These are phyloP conservation scores for Chrysosporium queenslandicum DNA, from an alignment of 2,329 filamentous ascomycete genomes.

Conservation along the genomic window DNA sequence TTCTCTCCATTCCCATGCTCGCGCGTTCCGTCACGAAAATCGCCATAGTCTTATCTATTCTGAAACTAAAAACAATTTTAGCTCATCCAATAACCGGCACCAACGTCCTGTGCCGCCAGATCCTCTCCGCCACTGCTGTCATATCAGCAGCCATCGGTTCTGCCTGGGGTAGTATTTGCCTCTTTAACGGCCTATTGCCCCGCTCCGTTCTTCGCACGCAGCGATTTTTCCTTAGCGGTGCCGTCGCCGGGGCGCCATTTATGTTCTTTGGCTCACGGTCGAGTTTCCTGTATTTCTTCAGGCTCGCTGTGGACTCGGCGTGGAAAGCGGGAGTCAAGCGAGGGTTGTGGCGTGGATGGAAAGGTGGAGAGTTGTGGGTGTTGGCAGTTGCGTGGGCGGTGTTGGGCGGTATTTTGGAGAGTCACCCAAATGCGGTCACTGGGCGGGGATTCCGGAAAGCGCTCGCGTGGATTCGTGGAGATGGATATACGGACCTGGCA, in stretches of 20 bases:
- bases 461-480: conserved; percentile 62
- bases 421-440: conserved; percentile 56
- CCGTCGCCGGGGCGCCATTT: conserved; percentile 69
- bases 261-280: conserved; percentile 50
- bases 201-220: conserved; percentile 65
- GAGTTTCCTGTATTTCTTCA: conserved; percentile 63
- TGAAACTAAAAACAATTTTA: conserved; percentile 58
- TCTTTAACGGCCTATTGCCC: conserved; percentile 74
- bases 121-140: conserved; percentile 67
- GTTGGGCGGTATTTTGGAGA: conserved; percentile 68
- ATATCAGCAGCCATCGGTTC: conserved; percentile 75
- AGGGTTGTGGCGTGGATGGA: conserved; percentile 74
- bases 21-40: conserved; percentile 61
- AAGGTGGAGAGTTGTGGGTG: conserved; percentile 72
- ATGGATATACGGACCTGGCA: conserved; percentile 62
- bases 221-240: conserved; percentile 81
- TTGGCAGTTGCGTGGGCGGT: conserved; percentile 71
- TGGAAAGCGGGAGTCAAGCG: conserved; percentile 94
- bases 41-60: conserved; percentile 57
- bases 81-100: conserved; percentile 58
- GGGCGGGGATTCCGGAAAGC: conserved; percentile 60
- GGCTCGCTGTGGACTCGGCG: conserved; percentile 67
- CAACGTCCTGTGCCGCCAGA: conserved; percentile 55
- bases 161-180: conserved; percentile 78
- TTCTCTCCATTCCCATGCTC: conserved; percentile 68